phyloP scores from a whole-genome alignment of 2,329 filamentous ascomycete species.

The Penicillium sp. region DNA sequence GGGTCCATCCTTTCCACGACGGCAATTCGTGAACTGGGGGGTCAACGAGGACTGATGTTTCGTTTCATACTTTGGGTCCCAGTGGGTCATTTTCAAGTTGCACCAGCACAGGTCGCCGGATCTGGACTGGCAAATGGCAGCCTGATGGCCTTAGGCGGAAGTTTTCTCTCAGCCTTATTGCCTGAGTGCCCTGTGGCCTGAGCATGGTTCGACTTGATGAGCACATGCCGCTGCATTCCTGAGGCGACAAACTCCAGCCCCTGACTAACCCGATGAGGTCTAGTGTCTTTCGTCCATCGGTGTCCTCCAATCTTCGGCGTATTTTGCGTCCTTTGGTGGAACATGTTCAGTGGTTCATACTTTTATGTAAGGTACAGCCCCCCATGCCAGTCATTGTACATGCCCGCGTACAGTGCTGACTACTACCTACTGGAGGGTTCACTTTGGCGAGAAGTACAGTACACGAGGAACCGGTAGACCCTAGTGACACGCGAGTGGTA shows the following conservation, averaged over 20 bases:
- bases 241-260: not conserved
- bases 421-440: not conserved
- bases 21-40: no score
- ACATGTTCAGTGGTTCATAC: no score
- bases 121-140: not conserved
- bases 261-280: conserved; percentile 1
- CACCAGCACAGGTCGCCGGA: not conserved
- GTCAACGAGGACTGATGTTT: no score
- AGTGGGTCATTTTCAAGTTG: not conserved
- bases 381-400: not conserved
- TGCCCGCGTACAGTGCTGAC: not conserved
- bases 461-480: no score
- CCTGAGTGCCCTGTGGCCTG: conserved; percentile 1
- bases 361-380: no score
- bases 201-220: not conserved
- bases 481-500: no score
- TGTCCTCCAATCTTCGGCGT: not conserved
- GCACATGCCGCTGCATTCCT: not conserved
- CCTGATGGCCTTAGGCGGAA: not conserved
- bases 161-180: not conserved
- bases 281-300: not conserved
- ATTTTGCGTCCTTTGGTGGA: not conserved
- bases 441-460: no score
- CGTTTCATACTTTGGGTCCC: not conserved
- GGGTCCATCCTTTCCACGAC: no score